Conservation (phyloP, 2,329 filamentous ascomycete species). For the Fusarium redolens region DNA sequence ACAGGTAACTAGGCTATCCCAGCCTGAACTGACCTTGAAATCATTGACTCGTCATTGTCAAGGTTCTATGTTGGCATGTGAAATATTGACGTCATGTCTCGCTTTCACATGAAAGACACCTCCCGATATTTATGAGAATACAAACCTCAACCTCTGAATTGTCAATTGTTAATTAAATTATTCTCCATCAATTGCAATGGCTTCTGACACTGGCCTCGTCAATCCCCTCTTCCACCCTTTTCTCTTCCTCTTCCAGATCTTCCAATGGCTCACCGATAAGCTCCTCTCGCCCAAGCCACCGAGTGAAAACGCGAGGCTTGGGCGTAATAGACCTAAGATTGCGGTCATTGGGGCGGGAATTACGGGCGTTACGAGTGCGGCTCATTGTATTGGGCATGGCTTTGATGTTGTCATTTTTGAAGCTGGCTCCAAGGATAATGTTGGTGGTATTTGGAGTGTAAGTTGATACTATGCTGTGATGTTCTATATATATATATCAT, state of each 20-base stretch:
- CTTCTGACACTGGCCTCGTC: constrained; percentile 47
- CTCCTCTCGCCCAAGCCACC: constrained; percentile 79
- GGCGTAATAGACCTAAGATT: constrained; percentile 66
- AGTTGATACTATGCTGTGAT: constrained; percentile 42
- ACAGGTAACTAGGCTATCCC: neutral
- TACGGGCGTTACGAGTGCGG: constrained; percentile 80
- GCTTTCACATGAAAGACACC: constrained; percentile 30
- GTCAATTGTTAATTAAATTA: neutral
- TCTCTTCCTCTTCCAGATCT: constrained; percentile 70
- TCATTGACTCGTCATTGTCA: constrained; percentile 34
- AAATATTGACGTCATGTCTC: constrained; percentile 45
- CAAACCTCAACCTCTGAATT: neutral
- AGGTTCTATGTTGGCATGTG: constrained; percentile 22
- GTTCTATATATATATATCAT: neutral
- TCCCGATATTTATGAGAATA: neutral
- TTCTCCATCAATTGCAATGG: constrained; percentile 37
- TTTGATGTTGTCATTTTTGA: constrained; percentile 87
- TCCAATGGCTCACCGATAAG: constrained; percentile 72
- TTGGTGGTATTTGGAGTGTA: constrained; percentile 87
- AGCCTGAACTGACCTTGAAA: constrained; percentile 9
- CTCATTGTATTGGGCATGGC: constrained; percentile 86
- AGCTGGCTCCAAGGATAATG: constrained; percentile 69
- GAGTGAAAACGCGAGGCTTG: constrained; percentile 64
- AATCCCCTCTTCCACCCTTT: constrained; percentile 65
- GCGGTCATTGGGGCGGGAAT: constrained; percentile 78